A percentile compares a stretch with the other conserved stretches of the same genome.
Evolutionary conservation across 2,329 filamentous ascomycete genomes (phyloP).

Genomic region (Epichloe glyceriae): DNA sequence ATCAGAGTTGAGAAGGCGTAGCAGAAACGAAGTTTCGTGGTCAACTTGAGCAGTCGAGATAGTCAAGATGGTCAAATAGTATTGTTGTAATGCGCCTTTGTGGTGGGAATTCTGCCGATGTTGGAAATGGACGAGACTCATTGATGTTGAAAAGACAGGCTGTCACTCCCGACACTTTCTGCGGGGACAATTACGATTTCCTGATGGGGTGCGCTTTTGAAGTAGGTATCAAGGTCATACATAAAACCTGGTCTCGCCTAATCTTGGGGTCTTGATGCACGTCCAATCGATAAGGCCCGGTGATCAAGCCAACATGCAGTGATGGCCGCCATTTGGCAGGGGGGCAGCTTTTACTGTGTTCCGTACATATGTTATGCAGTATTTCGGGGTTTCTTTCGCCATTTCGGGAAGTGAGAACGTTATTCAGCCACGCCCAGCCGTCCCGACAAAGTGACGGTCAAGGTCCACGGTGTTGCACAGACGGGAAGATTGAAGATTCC

Average conservation of each 20-base stretch:
- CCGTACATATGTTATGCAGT: no score
- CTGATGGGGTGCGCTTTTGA: neutral
- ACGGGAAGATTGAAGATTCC: no score
- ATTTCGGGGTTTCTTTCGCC: no score
- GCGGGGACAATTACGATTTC: neutral
- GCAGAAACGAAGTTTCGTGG: neutral
- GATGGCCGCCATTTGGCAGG: no score
- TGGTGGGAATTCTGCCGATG: neutral
- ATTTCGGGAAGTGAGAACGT: constrained; percentile 4
- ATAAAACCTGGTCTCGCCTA: no score
- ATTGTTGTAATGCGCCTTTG: neutral
- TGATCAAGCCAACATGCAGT: neutral
- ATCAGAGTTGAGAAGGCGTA: no score
- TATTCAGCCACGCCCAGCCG: constrained; percentile 1
- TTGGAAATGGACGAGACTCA: neutral
- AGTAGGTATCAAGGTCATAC: neutral
- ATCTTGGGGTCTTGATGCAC: neutral
- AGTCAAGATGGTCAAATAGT: neutral
- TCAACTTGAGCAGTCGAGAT: neutral
- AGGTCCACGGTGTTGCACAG: no score
- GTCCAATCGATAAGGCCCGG: neutral
- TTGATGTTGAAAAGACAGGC: neutral
- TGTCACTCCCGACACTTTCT: neutral
- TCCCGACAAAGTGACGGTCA: neutral
- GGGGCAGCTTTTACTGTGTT: no score